Conservation (phyloP, 495 filamentous ascomycete genomes). For the Penicillium alfredii region DNA sequence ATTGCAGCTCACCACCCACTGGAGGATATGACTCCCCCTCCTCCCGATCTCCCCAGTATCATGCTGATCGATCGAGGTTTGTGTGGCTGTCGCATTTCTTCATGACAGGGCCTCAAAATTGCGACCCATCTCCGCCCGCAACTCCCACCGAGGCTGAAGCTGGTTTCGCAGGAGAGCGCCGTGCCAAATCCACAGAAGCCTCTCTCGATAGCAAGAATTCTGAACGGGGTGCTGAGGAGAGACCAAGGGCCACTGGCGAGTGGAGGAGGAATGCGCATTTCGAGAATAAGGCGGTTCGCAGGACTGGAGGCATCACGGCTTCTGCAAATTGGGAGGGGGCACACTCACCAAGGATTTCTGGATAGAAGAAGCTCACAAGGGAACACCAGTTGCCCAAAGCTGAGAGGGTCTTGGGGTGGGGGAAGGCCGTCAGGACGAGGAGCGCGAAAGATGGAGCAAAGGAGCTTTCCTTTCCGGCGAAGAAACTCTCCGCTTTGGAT, state of each 20-base stretch:
- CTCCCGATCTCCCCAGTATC: too few species aligned
- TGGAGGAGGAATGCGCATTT: slow-evolving; percentile 16
- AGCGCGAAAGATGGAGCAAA: slow-evolving; percentile 28
- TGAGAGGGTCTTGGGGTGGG: slow-evolving; percentile 11
- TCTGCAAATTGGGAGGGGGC: slow-evolving; percentile 10
- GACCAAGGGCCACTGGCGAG: slow-evolving; percentile 9
- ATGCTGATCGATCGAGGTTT: slow-evolving; percentile 3
- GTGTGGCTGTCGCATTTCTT: slow-evolving; percentile 6
- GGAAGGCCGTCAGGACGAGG: slow-evolving; percentile 13
- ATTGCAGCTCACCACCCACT: too few species aligned
- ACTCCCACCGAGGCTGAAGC: neutral
- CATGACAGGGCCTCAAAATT: slow-evolving; percentile 2
- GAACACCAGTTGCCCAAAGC: slow-evolving; percentile 8
- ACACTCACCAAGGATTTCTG: slow-evolving; percentile 18
- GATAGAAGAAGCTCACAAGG: slow-evolving; percentile 1
- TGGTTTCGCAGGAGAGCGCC: slow-evolving; percentile 2
- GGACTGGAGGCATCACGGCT: slow-evolving; percentile 14
- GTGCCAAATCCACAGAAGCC: neutral
- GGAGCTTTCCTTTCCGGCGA: slow-evolving; percentile 33
- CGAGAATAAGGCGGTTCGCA: slow-evolving; percentile 10
- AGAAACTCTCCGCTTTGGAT: slow-evolving; percentile 24
- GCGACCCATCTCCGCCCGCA: slow-evolving; percentile 2
- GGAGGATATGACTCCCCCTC: too few species aligned
- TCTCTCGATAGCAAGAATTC: slow-evolving; percentile 1
- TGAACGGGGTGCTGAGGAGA: slow-evolving; percentile 3